Base-by-base conservation (phyloP, 164 flowering plant genomes). In the Magnolia sinica region DNA sequence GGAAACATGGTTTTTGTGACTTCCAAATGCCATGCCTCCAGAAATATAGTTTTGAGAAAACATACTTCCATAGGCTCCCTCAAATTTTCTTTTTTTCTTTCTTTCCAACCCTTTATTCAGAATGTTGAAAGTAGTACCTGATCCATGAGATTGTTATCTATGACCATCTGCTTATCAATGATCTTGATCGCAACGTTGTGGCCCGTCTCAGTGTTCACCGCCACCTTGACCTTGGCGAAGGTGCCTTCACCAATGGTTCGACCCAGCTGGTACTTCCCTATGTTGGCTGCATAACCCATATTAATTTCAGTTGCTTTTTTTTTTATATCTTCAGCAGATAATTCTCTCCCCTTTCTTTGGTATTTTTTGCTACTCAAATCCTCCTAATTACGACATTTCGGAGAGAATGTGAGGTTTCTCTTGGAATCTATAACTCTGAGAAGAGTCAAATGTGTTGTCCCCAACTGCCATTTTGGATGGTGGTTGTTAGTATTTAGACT, bases 181-280 rank as follows among this genome's bases (percentile, higher is more conserved):
- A 92, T 85, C 83, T 92, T 92, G 78, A 91, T 77, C 0, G 95
- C 97, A 11, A 88, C 93, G 27, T 78, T 74, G 50, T 84, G 84
- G 58, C 85, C 85, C 3, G 81, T 87, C 50, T 61, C 79, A 8
- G 75, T 81, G 81, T 91, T 83, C 8, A 79, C 70, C 5, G 86
- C 97, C 16, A 89, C 79, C 84, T 88, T 91, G 5, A 92, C 97
- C 87, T 91, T 92, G 31, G 97, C 92, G 74, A 90, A 91, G 73
- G 74, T 85, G 1, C 97, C 97, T 81, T 89, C 92, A n/a, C 97
- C 95, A 16, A 92, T 86, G 6, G 88, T 87, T 68, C 86, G 70
- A 11, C 87, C 80, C 0, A 92, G 83, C 82, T 84, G 85, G 79
- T 91, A 91, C 76, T 87, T 91, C 16, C 94, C 95, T 31, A 90